Evolutionary conservation across 2,329 filamentous ascomycete species (phyloP), one percentile per base, ranked within the genome.

Genomic region (Venturiaceae sp.): DNA sequence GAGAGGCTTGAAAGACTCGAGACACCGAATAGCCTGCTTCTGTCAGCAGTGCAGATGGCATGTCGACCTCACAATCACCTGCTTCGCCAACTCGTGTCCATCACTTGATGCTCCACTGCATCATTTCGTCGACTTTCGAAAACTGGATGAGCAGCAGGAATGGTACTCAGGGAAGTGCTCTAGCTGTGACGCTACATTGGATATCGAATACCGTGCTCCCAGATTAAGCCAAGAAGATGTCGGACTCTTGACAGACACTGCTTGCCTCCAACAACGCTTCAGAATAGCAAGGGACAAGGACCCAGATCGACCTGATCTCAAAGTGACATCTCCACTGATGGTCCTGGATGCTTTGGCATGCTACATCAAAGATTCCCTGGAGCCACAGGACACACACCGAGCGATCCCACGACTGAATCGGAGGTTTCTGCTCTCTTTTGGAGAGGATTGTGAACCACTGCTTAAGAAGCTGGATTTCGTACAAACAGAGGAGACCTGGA

Each of bases 11-110:
- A 30, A 58, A 23, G 57, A 23, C 33, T n/a, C 23, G 28, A 57
- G 26, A 26, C 83, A 81, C 66, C 82, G 78, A 63, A 74, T 86
- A 30, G 80, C 84, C 16, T 77, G 83, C 3, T 77, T 83, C 63
- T 89, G 86, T 69, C 71, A 75, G 58, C 75, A 74, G 60, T 89
- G 86, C 67, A 80, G 82, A 55, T 77, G 77, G 65, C 85, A 88
- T 69, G 72, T 87, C 46, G 77, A 83, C 63, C 67, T 88, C 23
- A 71, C 72, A 11, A 75, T 85, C 34, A 28, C 26, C 14, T 39
- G 30, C 4, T 56, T 26, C 9, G 19, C 19, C 26, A 16, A 46
- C 19, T 32, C 76, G 5, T 82, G 78, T 63, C 78, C 80, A 3
- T 77, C 74, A 57, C 61, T 65, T 11, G 70, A 77, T 1, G 78